phyloP scores from a whole-genome alignment of 345 rosid species.

The Brassica carinata region DNA sequence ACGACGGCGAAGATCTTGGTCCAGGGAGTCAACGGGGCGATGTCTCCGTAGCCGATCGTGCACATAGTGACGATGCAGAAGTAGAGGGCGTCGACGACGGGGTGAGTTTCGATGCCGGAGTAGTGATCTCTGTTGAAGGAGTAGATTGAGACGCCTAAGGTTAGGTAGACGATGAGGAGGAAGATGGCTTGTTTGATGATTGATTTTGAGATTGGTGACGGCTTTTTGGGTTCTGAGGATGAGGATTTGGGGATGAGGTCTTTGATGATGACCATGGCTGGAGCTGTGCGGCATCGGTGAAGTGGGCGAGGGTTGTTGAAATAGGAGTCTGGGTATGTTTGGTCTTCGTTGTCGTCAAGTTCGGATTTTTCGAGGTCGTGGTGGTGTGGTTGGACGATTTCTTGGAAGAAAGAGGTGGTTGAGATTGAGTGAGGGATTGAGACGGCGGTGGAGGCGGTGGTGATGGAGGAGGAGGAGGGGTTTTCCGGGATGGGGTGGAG shows the following conservation, averaged over 20 bases:
- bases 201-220: constrained; percentile 50
- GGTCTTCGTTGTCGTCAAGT: neutral
- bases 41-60: constrained; percentile 84
- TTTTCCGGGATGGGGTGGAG: constrained; percentile 41
- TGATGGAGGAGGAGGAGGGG: neutral
- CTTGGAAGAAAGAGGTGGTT: constrained; percentile 42
- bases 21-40: constrained; percentile 61
- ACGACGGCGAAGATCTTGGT: constrained; percentile 68
- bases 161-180: constrained; percentile 55
- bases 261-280: constrained; percentile 70
- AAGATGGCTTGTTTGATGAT: constrained; percentile 60
- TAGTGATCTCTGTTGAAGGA: constrained; percentile 61
- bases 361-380: constrained; percentile 32
- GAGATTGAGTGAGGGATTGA: constrained; percentile 50
- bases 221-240: constrained; percentile 35
- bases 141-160: constrained; percentile 61
- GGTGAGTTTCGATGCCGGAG: constrained; percentile 79
- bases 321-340: constrained; percentile 9
- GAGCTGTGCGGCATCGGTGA: constrained; percentile 76
- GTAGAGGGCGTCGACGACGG: constrained; percentile 76
- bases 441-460: constrained; percentile 7
- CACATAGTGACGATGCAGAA: constrained; percentile 85
- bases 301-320: constrained; percentile 45
- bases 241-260: constrained; percentile 41
- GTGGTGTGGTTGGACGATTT: constrained; percentile 30